A percentile compares a stretch with the other conserved stretches of the same genome.
Conservation (phyloP, 805 yeast species). For the Myxozyma geophila region DNA sequence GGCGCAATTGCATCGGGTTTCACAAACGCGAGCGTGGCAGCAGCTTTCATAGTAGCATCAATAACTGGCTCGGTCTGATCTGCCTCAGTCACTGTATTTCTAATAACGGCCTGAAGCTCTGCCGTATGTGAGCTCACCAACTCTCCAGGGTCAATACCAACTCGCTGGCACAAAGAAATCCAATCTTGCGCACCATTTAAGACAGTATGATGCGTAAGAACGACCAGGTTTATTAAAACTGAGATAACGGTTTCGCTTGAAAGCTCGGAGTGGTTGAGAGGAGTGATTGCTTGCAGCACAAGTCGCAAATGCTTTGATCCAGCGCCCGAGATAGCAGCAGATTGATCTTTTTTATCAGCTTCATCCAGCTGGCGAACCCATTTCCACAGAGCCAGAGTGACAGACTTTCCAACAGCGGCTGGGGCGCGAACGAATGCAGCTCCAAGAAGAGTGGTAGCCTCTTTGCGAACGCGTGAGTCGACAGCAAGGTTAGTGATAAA, state of each 20-base stretch:
- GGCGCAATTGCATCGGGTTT: conserved; percentile 66
- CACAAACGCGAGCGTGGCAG: conserved; percentile 54
- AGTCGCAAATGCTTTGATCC: conserved; percentile 35
- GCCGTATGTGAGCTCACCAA: conserved; percentile 48
- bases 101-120: conserved; percentile 39
- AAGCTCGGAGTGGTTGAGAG: conserved; percentile 38
- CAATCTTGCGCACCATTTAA: conserved; percentile 62
- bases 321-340: conserved; percentile 32
- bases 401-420: conserved; percentile 49
- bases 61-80: conserved; percentile 39
- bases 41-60: conserved; percentile 40
- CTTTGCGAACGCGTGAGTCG: conserved; percentile 20
- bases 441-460: conserved; percentile 37
- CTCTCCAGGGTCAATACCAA: conserved; percentile 66
- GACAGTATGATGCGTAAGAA: conserved; percentile 52
- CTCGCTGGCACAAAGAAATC: conserved; percentile 72
- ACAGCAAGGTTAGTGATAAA: conserved; percentile 26
- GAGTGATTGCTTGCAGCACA: conserved; percentile 35
- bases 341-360: conserved; percentile 22
- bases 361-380: conserved; percentile 37
- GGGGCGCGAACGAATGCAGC: conserved; percentile 48
- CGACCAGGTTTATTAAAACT: conserved; percentile 48
- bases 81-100: conserved; percentile 41
- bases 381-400: conserved; percentile 51
- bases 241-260: conserved; percentile 40